Evolutionary conservation across 257 asterid genomes (phyloP), one percentile per base, ranked within the genome.

Genomic region (Henckelia pumila): DNA sequence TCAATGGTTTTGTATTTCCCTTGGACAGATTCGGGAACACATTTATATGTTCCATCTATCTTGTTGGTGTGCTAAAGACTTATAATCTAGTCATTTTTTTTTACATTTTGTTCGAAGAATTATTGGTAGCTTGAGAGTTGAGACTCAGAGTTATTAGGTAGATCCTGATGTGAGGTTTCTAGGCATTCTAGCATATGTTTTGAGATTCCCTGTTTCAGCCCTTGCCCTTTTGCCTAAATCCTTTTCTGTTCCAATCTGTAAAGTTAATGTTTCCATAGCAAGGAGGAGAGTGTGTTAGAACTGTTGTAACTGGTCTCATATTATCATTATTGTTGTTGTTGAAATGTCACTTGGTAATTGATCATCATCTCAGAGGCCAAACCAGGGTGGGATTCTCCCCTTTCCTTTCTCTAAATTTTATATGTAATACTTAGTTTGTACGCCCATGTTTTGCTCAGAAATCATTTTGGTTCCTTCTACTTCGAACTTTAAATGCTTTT

Each of bases 101-200:
- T 16, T 16, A n/a, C 53, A 47, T 84, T 73, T 66, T 63, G 23
- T 63, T 75, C 70, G 77, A 74, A 69, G 14, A 61, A 71, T 63
- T 77, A 71, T 56, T 37, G 25, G 65, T 76, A 74, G 81, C 74
- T 78, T 74, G 81, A 68, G 77, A 72, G 73, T 78, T 74, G 81
- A 68, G 77, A 72, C 24, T 69, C 57, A 73, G 76, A 69, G 82
- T 69, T 77, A 59, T 69, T 70, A 30, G 81, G 71, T 77, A 63
- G 82, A 78, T 74, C 64, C 50, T 66, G 72, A 49, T 70, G 75
- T 61, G 75, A 75, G 73, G 64, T 57, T 58, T 62, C 3, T 78
- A 78, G 83, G 63, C 59, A 66, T 69, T 71, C 59, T 68, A 30
- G 33, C 49, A 53, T 19, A 30, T 11, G 16, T 57, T 69, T 44